These are phyloP conservation scores for Funneliformis caledonium DNA, from an alignment of 371 early-diverging fungal genomes.

Conservation along the genomic window DNA sequence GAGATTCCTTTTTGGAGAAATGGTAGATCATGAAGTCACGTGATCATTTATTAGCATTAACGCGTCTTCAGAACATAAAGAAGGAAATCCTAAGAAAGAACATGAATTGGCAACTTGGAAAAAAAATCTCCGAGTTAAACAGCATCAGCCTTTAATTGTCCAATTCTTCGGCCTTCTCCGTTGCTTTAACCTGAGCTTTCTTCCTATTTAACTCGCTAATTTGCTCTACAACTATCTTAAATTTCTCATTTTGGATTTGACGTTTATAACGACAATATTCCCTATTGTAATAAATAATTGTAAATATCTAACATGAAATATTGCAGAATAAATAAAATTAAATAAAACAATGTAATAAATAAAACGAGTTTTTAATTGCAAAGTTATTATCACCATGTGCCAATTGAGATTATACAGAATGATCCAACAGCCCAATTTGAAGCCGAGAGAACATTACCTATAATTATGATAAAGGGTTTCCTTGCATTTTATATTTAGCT, in stretches of 20 bases:
- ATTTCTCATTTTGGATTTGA: not conserved
- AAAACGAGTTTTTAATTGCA: not conserved
- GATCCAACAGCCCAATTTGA: constrained; percentile 45
- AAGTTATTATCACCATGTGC: constrained; percentile 40
- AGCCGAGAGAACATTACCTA: constrained; percentile 41
- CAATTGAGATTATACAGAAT: constrained; percentile 36
- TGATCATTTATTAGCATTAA: not conserved
- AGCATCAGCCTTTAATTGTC: not conserved
- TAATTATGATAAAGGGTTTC: not conserved
- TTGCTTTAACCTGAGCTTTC: constrained; percentile 16
- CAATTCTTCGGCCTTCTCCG: constrained; percentile 2
- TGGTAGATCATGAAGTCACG: not conserved
- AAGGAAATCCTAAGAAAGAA: not conserved
- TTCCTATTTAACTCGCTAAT: constrained; percentile 5
- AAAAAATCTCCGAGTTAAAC: not conserved
- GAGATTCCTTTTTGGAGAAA: not conserved
- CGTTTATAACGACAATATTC: constrained; percentile 26
- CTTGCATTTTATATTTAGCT: not conserved
- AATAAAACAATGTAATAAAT: not conserved
- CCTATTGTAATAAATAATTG: constrained; percentile 16
- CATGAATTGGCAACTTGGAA: not conserved
- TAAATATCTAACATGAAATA: not conserved
- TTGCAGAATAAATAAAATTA: not conserved
- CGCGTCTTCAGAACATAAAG: not conserved
- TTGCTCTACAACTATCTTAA: constrained; percentile 28